Conservation (phyloP, 805 yeast genomes). For the Ogataea pini region DNA sequence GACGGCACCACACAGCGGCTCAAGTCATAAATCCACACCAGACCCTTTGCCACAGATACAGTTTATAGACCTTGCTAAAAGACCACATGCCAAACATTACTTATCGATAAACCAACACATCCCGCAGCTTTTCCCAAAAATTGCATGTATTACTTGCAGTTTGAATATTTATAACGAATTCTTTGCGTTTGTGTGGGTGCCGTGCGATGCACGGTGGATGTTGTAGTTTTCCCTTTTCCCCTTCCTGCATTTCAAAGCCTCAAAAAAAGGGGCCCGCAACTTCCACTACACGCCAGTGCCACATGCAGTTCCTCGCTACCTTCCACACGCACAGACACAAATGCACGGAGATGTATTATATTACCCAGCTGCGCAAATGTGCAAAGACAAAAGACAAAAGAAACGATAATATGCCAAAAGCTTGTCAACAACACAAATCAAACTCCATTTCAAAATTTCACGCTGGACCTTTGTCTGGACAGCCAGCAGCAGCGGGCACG, state of each 20-base stretch:
- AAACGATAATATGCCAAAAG: neutral
- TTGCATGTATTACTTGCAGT: conserved; percentile 3
- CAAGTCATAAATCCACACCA: conserved; percentile 1
- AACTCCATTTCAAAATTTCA: neutral
- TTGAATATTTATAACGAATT: neutral
- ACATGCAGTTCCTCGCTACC: conserved; percentile 1
- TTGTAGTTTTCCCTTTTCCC: neutral
- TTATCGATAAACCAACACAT: neutral
- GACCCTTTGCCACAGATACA: neutral
- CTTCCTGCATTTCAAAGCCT: neutral
- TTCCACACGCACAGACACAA: neutral
- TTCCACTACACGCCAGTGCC: neutral
- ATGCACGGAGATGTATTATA: conserved; percentile 6
- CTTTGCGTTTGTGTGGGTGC: conserved; percentile 6
- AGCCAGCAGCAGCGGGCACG: neutral
- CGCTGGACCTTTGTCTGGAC: conserved; percentile 3
- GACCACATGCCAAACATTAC: conserved; percentile 6
- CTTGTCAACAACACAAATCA: conserved; percentile 2
- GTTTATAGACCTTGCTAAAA: neutral
- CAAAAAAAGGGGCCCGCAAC: neutral
- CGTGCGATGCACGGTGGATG: neutral
- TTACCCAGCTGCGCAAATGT: conserved; percentile 1
- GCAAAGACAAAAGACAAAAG: conserved; percentile 2
- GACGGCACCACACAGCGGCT: conserved; percentile 1
- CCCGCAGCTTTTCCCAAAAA: neutral